phyloP scores from a whole-genome alignment of 148 eudicot genomes.

The Beta vulgaris region DNA sequence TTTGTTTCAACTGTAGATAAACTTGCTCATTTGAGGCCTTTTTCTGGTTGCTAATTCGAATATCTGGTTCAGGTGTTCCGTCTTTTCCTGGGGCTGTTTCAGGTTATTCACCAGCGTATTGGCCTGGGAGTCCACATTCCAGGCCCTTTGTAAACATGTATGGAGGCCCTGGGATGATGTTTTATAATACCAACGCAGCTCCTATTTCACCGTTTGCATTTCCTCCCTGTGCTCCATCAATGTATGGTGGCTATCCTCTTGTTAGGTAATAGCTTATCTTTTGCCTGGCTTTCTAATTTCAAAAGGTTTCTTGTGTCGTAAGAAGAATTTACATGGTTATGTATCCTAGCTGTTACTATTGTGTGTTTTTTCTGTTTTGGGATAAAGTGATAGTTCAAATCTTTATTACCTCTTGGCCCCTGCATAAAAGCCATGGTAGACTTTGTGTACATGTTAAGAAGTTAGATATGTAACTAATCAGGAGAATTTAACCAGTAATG shows the following conservation, averaged over 20 bases:
- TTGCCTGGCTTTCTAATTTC: not conserved
- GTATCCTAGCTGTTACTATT: not conserved
- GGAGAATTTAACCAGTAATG: not conserved
- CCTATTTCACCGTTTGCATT: constrained; percentile 39
- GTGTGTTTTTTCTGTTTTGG: not conserved
- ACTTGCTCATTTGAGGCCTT: not conserved
- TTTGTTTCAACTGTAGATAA: not conserved
- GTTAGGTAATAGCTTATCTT: constrained; percentile 43
- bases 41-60: constrained; percentile 13
- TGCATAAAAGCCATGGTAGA: not conserved
- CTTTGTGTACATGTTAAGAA: not conserved
- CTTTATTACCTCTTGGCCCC: not conserved
- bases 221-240: constrained; percentile 45
- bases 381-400: not conserved
- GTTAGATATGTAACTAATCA: not conserved
- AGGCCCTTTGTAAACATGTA: constrained; percentile 48
- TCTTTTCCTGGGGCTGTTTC: constrained; percentile 42
- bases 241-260: constrained; percentile 39
- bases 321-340: not conserved
- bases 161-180: constrained; percentile 53
- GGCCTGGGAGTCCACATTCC: constrained; percentile 41
- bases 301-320: not conserved
- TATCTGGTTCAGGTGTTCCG: constrained; percentile 35
- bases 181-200: constrained; percentile 44
- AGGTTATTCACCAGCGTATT: constrained; percentile 49